Percentiles rank a stretch among this genome's conserved stretches.
phyloP scores from a whole-genome alignment of 345 rosid species.

The Hibiscus syriacus region DNA sequence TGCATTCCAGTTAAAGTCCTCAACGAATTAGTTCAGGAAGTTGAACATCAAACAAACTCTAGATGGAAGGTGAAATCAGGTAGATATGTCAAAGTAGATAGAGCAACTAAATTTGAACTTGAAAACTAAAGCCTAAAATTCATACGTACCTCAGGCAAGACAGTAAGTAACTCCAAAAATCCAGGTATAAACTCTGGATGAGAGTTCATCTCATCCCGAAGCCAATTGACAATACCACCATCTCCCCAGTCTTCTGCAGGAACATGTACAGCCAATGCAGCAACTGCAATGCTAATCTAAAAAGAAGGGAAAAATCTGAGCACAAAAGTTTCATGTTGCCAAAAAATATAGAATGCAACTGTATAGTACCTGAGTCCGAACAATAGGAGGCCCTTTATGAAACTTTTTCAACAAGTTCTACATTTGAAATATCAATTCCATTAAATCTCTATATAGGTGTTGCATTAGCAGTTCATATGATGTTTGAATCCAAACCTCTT shows the following conservation, averaged over 20 bases:
- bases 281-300: conserved; percentile 98
- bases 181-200: conserved; percentile 94
- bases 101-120: background rate
- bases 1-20: background rate
- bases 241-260: conserved; percentile 96
- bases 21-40: background rate
- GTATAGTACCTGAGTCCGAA: conserved; percentile 83
- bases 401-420: conserved; percentile 90
- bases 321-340: conserved; percentile 2
- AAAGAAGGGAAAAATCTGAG: conserved; percentile 27
- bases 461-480: background rate
- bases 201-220: conserved; percentile 83
- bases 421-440: conserved; percentile 23
- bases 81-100: background rate
- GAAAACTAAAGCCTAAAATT: conserved; percentile 2
- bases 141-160: conserved; percentile 82
- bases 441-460: conserved; percentile 3
- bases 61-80: background rate
- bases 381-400: conserved; percentile 93
- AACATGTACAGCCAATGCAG: conserved; percentile 98
- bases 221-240: conserved; percentile 92
- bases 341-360: background rate
- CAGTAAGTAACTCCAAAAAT: conserved; percentile 90
- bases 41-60: background rate
- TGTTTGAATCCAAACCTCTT: conserved; percentile 9